phyloP scores from a whole-genome alignment of 768 basidiomycete genomes.

The Pulveroboletus sp. region DNA sequence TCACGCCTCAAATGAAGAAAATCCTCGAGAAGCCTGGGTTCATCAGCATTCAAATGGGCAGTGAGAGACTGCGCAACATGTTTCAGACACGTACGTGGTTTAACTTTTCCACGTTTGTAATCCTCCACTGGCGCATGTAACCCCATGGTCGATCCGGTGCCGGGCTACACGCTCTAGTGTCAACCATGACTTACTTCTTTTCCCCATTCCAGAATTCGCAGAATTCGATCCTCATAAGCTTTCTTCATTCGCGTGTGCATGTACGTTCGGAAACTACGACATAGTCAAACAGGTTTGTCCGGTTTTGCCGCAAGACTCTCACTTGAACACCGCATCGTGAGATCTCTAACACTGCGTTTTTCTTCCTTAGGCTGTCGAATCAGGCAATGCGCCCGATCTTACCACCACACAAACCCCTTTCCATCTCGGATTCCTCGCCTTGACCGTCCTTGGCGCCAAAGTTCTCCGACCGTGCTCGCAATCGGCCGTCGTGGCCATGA shows the following conservation, averaged over 20 bases:
- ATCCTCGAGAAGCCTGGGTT: slow-evolving; percentile 27
- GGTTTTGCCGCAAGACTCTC: background rate
- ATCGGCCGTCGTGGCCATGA: slow-evolving; percentile 6
- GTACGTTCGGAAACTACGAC: slow-evolving; percentile 22
- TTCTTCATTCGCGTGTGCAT: slow-evolving; percentile 23
- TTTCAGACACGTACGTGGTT: slow-evolving; percentile 26
- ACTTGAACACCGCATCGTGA: no score
- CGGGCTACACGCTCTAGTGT: background rate
- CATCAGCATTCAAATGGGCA: slow-evolving; percentile 22
- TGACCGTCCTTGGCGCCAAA: slow-evolving; percentile 41
- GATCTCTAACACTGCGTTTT: background rate
- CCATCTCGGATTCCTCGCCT: slow-evolving; percentile 39
- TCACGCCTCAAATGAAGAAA: slow-evolving; percentile 25
- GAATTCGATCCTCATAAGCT: slow-evolving; percentile 17
- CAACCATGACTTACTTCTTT: background rate
- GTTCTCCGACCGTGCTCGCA: slow-evolving; percentile 22
- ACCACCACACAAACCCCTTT: slow-evolving; percentile 40
- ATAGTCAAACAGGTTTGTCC: slow-evolving; percentile 20
- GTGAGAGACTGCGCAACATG: slow-evolving; percentile 28
- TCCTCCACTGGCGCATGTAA: background rate
- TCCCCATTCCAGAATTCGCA: slow-evolving; percentile 14
- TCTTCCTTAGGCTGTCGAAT: slow-evolving; percentile 17
- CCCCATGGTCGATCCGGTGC: background rate
- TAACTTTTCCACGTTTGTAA: background rate
- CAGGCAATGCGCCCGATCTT: slow-evolving; percentile 36